Evolutionary conservation across 148 eudicot genomes (phyloP).

Genomic region (Cornus florida): DNA sequence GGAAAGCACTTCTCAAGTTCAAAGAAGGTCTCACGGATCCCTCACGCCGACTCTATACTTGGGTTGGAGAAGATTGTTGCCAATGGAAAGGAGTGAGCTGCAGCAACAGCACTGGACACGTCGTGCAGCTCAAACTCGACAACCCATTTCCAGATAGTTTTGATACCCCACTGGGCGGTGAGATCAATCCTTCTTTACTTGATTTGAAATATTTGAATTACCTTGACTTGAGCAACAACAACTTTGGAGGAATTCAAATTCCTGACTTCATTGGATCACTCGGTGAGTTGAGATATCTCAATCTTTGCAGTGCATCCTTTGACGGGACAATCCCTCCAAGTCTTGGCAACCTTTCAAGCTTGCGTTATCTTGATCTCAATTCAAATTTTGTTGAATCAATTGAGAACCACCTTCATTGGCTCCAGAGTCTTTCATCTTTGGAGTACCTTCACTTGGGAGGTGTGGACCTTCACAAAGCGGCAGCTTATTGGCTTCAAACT

Average conservation of each 20-base stretch:
- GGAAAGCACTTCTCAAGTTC: constrained; percentile 16
- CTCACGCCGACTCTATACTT: constrained; percentile 8
- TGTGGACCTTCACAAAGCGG: constrained; percentile 13
- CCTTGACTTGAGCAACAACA: constrained; percentile 4
- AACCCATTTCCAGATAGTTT: background rate
- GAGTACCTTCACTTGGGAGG: constrained; percentile 14
- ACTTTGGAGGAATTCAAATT: background rate
- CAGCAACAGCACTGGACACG: background rate
- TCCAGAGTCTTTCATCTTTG: background rate
- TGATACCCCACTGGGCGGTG: background rate
- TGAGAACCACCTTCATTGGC: constrained; percentile 4
- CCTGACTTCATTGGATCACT: constrained; percentile 12
- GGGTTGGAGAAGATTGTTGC: constrained; percentile 15
- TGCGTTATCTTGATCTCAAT: constrained; percentile 2
- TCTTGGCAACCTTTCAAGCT: constrained; percentile 10
- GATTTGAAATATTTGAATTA: constrained; percentile 1
- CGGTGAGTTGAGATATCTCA: constrained; percentile 3
- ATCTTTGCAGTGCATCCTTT: background rate
- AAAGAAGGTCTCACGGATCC: constrained; percentile 13
- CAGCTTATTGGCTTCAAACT: constrained; percentile 15
- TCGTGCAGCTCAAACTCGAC: constrained; percentile 1
- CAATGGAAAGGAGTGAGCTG: constrained; percentile 16
- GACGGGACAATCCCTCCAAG: background rate
- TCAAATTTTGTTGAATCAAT: background rate
- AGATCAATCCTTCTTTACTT: constrained; percentile 14